Evolutionary conservation across 2,329 filamentous ascomycete genomes (phyloP), one percentile per base, ranked within the genome.

Genomic region (Gaeumannomyces tritici): DNA sequence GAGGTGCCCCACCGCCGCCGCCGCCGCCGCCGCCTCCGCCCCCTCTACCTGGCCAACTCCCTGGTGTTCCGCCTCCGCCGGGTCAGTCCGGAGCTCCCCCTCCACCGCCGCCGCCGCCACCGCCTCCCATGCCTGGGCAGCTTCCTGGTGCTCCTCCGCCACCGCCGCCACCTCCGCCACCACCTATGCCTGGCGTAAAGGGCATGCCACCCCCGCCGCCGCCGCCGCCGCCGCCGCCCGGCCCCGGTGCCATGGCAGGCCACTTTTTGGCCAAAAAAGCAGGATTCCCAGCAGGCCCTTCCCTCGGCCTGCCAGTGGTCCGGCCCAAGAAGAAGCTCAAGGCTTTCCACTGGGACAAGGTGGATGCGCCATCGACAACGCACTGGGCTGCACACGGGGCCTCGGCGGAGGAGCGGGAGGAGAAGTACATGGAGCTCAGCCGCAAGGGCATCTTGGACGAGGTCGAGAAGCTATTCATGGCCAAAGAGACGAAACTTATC

Each of bases 251-350:
- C 62, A 85, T 88, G 66, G 87, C 89, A 62, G 90, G 90, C 9
- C 88, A 91, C 65, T 97, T 89, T 77, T 76, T 96, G 65, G 82
- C 87, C 59, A 84, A 88, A 66, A 80, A 85, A 67, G 80, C 82
- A 35, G 79, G 80, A 63, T 83, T 84, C 64, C 76, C 79, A 26
- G 73, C 81, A 6, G 71, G 81, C 18, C 77, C 85, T 27, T 83
- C 85, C 9, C 80, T 91, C 67, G 86, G 88, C 56, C 77, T 96
- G 69, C 88, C 91, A 47, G 89, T 92, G 64, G 90, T 92, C 61
- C 83, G 93, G 69, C 92, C 95, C 27, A 98, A 97, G 84, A 98
- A 96, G 86, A 99, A 98, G 82, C 91, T 99, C 75, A 99, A 99
- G 85, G 93, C 93, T 64, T 83, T 99, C 68, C 95, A 99, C 78